Evolutionary conservation across 2,329 filamentous ascomycete genomes (phyloP), one percentile per base, ranked within the genome.

Genomic region (Microcyclosporella mali): DNA sequence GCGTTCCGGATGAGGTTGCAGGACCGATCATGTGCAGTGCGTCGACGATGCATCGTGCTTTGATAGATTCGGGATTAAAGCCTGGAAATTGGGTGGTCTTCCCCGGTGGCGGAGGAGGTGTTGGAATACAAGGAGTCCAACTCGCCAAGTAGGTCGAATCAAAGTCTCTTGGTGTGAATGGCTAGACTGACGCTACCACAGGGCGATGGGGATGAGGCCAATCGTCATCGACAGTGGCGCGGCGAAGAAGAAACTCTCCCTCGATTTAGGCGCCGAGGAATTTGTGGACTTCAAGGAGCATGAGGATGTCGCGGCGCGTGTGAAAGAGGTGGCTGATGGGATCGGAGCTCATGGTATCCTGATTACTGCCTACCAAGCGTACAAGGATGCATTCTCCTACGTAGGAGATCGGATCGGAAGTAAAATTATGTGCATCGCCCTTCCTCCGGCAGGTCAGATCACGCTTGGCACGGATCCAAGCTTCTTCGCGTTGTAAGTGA

Each of bases 1-100:
- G 70, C 0, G 70, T 80, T 0, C 59, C 64, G 0, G 75, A 78
- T 46, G 70, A 73, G 47, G 52, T 76, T n/a, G 77, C 77, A 2
- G 78, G 71, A 0, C 78, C 77, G 0, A 71, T 81, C 45, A 79
- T 81, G 74, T 81, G 78, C 61, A 70, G 66, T 33, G 75, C 73
- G 0, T 72, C 70, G 6, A 81, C 78, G 1, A 75, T 79, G 47
- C 77, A 80, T 57, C 70, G 73, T 2, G 73, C 75, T 2, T 63
- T 81, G 37, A 66, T 71, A 10, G 71, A 76, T 31, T 73, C 71
- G 0, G 66, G 64, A 1, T 61, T 78, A 3, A 64, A 64, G 43
- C 63, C 75, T 0, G 73, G 75, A 8, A 64, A 78, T 37, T 79
- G 72, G 72, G 72, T 73, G 1, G 70, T 73, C 12, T 75, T 78